Evolutionary conservation across 768 basidiomycete genomes (phyloP).

Genomic region (Suillus plorans): DNA sequence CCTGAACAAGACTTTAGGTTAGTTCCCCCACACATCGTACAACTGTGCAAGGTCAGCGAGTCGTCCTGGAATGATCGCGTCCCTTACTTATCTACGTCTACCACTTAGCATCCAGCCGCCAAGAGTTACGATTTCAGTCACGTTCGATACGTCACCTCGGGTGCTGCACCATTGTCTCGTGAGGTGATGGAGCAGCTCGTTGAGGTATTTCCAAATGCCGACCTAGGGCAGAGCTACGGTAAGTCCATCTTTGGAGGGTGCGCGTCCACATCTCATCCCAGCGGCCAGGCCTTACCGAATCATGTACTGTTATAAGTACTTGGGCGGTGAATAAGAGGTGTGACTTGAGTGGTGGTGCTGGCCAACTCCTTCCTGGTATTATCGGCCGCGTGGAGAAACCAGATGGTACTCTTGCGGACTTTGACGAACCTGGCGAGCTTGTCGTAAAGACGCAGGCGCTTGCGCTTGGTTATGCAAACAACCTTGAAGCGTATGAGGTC

Average conservation of each 20-base stretch:
- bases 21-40: constrained; percentile 50
- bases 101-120: constrained; percentile 37
- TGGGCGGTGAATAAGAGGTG: constrained; percentile 44
- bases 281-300: constrained; percentile 60
- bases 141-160: constrained; percentile 37
- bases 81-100: neutral
- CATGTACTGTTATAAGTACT: constrained; percentile 51
- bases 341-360: constrained; percentile 53
- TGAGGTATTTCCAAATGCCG: constrained; percentile 46
- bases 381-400: constrained; percentile 54
- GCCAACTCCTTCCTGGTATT: constrained; percentile 58
- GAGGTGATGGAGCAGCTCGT: constrained; percentile 49
- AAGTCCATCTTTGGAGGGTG: constrained; percentile 6
- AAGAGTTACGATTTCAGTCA: constrained; percentile 41
- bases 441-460: constrained; percentile 60
- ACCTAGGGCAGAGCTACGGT: constrained; percentile 68
- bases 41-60: constrained; percentile 45
- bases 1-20: constrained; percentile 21
- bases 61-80: neutral
- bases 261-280: neutral
- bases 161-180: constrained; percentile 58
- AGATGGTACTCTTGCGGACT: constrained; percentile 54
- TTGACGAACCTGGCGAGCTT: constrained; percentile 64
- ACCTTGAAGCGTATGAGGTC: constrained; percentile 55
- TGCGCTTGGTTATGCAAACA: constrained; percentile 57